These are phyloP conservation scores for Erythrophleum fordii DNA, from an alignment of 306 rosid genomes.

Conservation along the genomic window DNA sequence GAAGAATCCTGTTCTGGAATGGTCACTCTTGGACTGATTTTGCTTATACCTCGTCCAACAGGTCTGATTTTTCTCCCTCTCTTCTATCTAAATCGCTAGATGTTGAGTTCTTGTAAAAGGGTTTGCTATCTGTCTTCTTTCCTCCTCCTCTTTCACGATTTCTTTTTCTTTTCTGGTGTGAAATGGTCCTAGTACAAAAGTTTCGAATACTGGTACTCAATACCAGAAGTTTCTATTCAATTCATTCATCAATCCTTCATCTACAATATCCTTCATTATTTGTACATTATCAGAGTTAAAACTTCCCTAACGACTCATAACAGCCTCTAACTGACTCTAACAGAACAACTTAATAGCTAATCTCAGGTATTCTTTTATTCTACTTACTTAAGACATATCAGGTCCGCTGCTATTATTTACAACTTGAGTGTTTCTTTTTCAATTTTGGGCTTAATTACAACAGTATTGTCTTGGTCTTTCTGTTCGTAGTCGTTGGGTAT, in stretches of 20 bases:
- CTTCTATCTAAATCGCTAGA: neutral
- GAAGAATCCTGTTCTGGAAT: constrained; percentile 75
- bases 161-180: neutral
- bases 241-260: no score
- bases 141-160: no score
- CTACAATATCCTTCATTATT: no score
- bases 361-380: no score
- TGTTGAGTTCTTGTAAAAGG: neutral
- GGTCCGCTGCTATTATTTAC: neutral
- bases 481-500: neutral
- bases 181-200: neutral
- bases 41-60: constrained; percentile 79
- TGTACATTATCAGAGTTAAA: no score
- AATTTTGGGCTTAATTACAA: neutral
- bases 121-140: neutral
- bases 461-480: neutral
- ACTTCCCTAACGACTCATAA: no score
- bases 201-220: no score
- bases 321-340: no score
- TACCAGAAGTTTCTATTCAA: no score
- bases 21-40: constrained; percentile 76
- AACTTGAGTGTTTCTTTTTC: neutral
- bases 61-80: constrained; percentile 46
- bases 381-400: no score
- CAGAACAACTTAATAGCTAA: no score